Conservation (phyloP, 2,329 filamentous ascomycete species). For the Aspergillus clavatus region DNA sequence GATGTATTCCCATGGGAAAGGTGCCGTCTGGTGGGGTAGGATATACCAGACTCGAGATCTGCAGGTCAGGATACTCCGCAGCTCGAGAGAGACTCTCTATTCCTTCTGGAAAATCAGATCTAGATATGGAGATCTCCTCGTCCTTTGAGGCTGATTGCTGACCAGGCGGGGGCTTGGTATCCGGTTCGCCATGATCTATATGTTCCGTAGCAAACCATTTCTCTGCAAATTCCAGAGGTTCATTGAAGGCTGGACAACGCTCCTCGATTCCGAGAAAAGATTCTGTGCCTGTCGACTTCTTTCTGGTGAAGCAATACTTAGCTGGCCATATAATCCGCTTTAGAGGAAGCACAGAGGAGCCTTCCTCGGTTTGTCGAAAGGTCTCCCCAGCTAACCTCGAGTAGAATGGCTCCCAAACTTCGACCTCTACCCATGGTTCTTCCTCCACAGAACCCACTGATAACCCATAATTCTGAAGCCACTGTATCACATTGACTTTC, state of each 20-base stretch:
- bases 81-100: constrained; percentile 38
- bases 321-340: constrained; percentile 45
- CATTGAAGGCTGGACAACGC: constrained; percentile 19
- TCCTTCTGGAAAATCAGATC: constrained; percentile 24
- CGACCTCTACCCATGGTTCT: constrained; percentile 39
- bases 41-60: constrained; percentile 44
- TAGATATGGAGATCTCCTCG: constrained; percentile 21
- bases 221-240: constrained; percentile 42
- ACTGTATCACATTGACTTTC: constrained; percentile 34
- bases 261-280: constrained; percentile 15
- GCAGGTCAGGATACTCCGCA: constrained; percentile 38
- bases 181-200: constrained; percentile 17
- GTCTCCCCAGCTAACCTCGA: constrained; percentile 33
- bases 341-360: constrained; percentile 27
- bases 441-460: constrained; percentile 25
- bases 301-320: constrained; percentile 39
- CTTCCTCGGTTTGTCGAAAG: constrained; percentile 24
- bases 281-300: constrained; percentile 16
- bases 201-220: constrained; percentile 34
- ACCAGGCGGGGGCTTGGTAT: constrained; percentile 9
- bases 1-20: constrained; percentile 27
- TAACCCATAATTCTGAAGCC: constrained; percentile 37
- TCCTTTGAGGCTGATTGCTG: constrained; percentile 22
- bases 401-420: constrained; percentile 39
- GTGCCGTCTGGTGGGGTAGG: constrained; percentile 52